A percentile compares a stretch with the other conserved stretches of the same genome.
phyloP scores from a whole-genome alignment of 768 basidiomycete genomes.

The Hysterangium stoloniferum region DNA sequence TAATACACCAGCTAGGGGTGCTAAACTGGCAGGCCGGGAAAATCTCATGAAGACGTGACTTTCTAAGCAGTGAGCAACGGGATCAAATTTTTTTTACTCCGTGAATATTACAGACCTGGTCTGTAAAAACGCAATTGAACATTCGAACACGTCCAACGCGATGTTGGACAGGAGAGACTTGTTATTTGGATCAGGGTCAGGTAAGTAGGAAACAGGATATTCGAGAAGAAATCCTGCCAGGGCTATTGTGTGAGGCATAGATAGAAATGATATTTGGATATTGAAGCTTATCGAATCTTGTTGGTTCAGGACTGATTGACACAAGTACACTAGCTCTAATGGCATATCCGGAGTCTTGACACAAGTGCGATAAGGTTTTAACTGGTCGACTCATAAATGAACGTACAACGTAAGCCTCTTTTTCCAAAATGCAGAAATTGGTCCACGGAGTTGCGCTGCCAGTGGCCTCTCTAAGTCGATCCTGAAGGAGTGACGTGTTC shows the following conservation, averaged over 20 bases:
- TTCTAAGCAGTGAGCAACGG: too few species aligned
- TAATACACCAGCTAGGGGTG: too few species aligned
- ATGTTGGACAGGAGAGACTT: constrained; percentile 30
- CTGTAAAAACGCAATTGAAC: too few species aligned
- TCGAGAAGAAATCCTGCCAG: constrained; percentile 8
- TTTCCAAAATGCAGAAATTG: constrained; percentile 6
- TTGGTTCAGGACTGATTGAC: background rate
- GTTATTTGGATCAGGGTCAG: background rate
- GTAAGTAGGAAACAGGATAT: constrained; percentile 5
- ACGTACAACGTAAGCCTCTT: constrained; percentile 13
- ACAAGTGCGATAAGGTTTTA: background rate
- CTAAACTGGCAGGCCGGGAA: too few species aligned
- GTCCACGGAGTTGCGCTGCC: background rate
- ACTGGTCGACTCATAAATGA: background rate
- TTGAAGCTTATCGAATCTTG: background rate
- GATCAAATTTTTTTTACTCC: too few species aligned
- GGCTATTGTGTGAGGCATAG: background rate
- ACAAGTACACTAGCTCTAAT: background rate
- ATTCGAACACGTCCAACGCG: constrained; percentile 45
- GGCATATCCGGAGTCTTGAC: background rate
- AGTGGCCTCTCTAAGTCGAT: background rate
- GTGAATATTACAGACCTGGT: too few species aligned
- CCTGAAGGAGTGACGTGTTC: constrained; percentile 25
- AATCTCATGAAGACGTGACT: too few species aligned
- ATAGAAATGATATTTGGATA: background rate